Evolutionary conservation across 2,329 filamentous ascomycete genomes (phyloP), one percentile per base, ranked within the genome.

Genomic region (Pseudogymnoascus sp.): DNA sequence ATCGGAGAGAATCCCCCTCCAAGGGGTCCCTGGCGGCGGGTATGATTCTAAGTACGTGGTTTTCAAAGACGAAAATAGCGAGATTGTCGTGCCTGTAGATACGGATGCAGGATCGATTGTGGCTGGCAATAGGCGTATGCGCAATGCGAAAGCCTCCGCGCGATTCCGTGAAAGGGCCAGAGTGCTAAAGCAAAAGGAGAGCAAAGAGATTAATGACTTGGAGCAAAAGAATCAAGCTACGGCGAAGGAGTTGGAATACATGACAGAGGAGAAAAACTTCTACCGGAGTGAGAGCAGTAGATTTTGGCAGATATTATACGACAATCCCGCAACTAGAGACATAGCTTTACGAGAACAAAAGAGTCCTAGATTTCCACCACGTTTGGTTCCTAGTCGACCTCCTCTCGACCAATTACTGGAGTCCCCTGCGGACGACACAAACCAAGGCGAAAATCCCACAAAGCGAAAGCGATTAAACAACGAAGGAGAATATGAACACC

Each of bases 91-190:
- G 56, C 85, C 86, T 12, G 84, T 92, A 8, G 90, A 95, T 70
- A 84, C 89, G 41, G 87, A 90, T 65, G 87, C 90, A 67, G 90
- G 87, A 10, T 95, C 90, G 10, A 86, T 85, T 65, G 84, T 89
- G 67, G 88, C 89, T 37, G 89, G 94, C 68, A 89, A 95, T 72
- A 95, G 94, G 74, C 80, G 90, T 60, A 86, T 88, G 71, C 82
- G 90, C 58, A 95, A 95, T 68, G 90, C 90, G 38, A 88, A 88
- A 55, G 90, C 90, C 5, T 95, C 90, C 60, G 89, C 89, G 55
- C 81, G 90, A 61, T 94, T 95, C 65, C 82, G 90, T 60, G 83
- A 85, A 68, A 82, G 91, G 62, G 85, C 90, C 69, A 95, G 95
- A 74, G 89, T 91, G 68, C 86, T 88, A 71, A 89, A 92, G 70